Conservation (phyloP, 1,284 basidiomycete species). For the Ganoderma leucocontextum region DNA sequence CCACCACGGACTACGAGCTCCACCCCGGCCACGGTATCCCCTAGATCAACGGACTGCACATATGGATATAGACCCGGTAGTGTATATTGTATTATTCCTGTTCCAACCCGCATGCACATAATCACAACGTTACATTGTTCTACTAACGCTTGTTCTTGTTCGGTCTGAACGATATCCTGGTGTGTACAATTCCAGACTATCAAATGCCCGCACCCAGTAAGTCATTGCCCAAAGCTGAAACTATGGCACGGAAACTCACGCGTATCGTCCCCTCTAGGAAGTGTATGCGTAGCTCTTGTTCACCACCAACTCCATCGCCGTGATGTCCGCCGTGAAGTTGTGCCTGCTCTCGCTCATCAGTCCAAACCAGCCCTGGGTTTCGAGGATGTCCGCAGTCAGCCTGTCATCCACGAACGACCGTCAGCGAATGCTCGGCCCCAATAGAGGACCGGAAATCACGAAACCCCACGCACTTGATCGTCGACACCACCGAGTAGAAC, state of each 20-base stretch:
- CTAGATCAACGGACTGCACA: slow-evolving; percentile 28
- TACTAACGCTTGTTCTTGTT: not conserved
- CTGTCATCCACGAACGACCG: not conserved
- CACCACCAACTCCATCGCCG: not conserved
- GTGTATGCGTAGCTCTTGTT: slow-evolving; percentile 2
- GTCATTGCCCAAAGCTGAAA: not conserved
- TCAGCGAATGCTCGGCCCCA: not conserved
- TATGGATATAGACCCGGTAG: slow-evolving; percentile 24
- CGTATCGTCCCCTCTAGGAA: slow-evolving; percentile 2
- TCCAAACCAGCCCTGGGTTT: not conserved
- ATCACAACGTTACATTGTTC: slow-evolving; percentile 7
- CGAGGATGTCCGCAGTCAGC: not conserved
- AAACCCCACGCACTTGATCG: not conserved
- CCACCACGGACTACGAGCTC: slow-evolving; percentile 7
- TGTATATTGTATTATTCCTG: slow-evolving; percentile 26
- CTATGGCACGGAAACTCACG: not conserved
- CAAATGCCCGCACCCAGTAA: not conserved
- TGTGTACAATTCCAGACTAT: not conserved
- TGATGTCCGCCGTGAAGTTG: not conserved
- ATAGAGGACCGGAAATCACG: not conserved
- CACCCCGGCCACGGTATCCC: not conserved
- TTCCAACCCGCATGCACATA: slow-evolving; percentile 18
- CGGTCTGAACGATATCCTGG: not conserved
- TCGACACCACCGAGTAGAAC: slow-evolving; percentile 1
- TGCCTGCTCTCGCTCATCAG: not conserved